These are phyloP conservation scores for Talinum fruticosum DNA, from an alignment of 148 eudicot genomes.

Conservation along the genomic window DNA sequence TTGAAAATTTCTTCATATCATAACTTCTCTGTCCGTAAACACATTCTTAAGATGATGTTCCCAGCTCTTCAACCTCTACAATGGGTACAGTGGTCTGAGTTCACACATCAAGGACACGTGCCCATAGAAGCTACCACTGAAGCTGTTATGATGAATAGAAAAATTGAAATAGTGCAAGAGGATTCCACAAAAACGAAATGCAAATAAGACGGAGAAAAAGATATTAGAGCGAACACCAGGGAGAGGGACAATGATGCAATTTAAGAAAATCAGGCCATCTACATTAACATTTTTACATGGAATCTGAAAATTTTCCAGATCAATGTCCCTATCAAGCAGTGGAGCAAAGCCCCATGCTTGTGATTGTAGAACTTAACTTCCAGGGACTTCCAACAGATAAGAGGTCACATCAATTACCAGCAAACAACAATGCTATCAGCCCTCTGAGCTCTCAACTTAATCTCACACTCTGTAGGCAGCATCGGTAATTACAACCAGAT, in stretches of 20 bases:
- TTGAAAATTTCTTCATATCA: background rate
- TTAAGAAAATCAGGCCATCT: conserved; percentile 12
- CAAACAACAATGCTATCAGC: background rate
- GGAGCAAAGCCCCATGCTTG: background rate
- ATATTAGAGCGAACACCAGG: background rate
- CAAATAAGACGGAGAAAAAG: background rate
- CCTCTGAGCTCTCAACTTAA: background rate
- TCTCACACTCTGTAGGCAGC: background rate
- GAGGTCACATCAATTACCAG: background rate
- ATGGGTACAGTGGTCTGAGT: background rate
- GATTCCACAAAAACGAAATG: background rate
- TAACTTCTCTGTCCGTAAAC: background rate
- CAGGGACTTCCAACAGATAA: background rate
- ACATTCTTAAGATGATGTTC: background rate
- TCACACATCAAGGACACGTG: background rate
- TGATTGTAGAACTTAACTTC: background rate
- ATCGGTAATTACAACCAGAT: background rate
- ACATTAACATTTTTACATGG: conserved; percentile 18
- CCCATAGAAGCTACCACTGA: background rate
- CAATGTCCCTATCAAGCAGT: background rate
- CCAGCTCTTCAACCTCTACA: background rate
- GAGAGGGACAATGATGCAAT: conserved; percentile 6
- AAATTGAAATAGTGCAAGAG: background rate
- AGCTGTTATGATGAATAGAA: background rate
- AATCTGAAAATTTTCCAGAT: background rate